These are phyloP conservation scores for Vigna mungo DNA, from an alignment of 306 rosid species.

Conservation along the genomic window DNA sequence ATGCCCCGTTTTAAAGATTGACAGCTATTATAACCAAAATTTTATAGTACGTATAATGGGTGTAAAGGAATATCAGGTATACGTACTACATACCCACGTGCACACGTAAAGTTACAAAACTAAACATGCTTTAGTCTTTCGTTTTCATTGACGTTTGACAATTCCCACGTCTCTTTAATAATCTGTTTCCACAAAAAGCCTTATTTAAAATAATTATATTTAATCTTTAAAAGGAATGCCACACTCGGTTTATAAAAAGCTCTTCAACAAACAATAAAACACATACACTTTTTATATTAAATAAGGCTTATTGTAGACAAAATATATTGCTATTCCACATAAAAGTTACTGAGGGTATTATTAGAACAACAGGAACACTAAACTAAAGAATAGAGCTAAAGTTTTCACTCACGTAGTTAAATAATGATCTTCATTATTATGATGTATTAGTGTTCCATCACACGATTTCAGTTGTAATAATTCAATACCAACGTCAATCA, in stretches of 20 bases:
- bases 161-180: too few species aligned
- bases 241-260: too few species aligned
- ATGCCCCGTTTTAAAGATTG: not conserved
- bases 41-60: not conserved
- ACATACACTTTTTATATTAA: too few species aligned
- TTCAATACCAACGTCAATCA: slow-evolving; percentile 32
- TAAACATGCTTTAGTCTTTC: too few species aligned
- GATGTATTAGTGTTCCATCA: slow-evolving; percentile 19
- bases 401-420: not conserved
- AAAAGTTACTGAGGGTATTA: too few species aligned
- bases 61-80: not conserved
- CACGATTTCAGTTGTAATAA: slow-evolving; percentile 34
- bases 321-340: too few species aligned
- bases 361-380: not conserved
- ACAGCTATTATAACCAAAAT: not conserved
- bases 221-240: too few species aligned
- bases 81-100: not conserved
- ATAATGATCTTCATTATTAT: slow-evolving; percentile 1
- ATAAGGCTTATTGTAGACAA: not conserved
- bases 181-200: too few species aligned
- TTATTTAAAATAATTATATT: too few species aligned
- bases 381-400: slow-evolving; percentile 4
- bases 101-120: not conserved
- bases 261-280: not conserved
- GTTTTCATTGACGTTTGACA: too few species aligned